Evolutionary conservation across 306 rosid genomes (phyloP), one percentile per base, ranked within the genome.

Genomic region (Alnus glutinosa): DNA sequence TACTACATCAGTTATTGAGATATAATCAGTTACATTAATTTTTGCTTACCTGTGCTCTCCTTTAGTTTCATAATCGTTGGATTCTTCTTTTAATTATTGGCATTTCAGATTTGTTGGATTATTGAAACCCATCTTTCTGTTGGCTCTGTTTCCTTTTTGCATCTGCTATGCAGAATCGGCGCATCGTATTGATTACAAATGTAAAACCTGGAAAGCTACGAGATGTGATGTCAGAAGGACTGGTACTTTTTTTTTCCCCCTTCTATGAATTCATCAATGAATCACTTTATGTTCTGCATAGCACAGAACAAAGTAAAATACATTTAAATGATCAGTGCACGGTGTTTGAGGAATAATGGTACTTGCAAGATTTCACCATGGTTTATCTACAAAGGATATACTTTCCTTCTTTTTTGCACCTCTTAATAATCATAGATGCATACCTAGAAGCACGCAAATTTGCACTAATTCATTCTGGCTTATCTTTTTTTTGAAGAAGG

Each of bases 191-290:
- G 83, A 86, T 95, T 72, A 93, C 96, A 80, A 95, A 95, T 81
- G 99, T 95, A 76, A 95, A 93, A 81, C 98, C 98, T 83, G 98
- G 99, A 84, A 95, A 91, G 82, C 91, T 95, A 64, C 92, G 99
- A 48, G 99, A 95, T 76, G 94, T 95, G 80, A 32, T 84, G 88
- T 95, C 98, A n/a, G 93, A 95, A 87, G 99, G 99, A 78, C 83
- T 95, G 98, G 99, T 95, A 87, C 59, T 66, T 63, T 16, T 1
- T 30, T 5, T 36, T 42, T 52, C 49, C 70, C 62, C 51, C 76
- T 84, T 75, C n/a, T 73, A 28, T 10, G 66, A 32, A 15, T 59
- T 19, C 14, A 28, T 28, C 32, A 59, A 59, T 8, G 34, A 59
- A 10, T 37, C 66, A 59, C 37, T 59, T 59, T 42, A 4, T 42